These are phyloP conservation scores for Chenopodium formosanum DNA, from an alignment of 148 eudicot species.

Conservation along the genomic window DNA sequence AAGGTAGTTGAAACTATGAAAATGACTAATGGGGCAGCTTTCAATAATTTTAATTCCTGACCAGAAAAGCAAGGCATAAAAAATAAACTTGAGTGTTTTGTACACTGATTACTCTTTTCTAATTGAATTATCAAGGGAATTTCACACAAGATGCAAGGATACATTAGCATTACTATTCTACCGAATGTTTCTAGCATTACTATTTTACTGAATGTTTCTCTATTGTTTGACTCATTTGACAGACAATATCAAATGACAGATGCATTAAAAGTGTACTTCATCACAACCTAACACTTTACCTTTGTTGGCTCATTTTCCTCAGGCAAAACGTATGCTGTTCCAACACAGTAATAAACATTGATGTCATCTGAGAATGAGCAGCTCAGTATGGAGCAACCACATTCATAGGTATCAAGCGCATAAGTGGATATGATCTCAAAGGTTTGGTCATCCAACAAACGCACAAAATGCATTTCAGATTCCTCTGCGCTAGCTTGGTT, in stretches of 20 bases:
- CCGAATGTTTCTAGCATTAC: too few species aligned
- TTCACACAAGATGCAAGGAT: too few species aligned
- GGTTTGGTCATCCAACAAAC: slow-evolving; percentile 91
- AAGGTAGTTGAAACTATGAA: too few species aligned
- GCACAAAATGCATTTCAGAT: slow-evolving; percentile 82
- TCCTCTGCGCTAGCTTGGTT: slow-evolving; percentile 78
- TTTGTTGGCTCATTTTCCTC: slow-evolving; percentile 94
- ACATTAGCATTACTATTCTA: too few species aligned
- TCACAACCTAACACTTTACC: slow-evolving; percentile 38
- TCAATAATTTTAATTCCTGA: too few species aligned
- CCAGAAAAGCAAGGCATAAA: too few species aligned
- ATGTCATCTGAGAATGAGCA: slow-evolving; percentile 93
- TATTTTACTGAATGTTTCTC: not conserved
- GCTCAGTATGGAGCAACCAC: slow-evolving; percentile 89
- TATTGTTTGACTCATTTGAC: not conserved
- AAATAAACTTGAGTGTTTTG: too few species aligned
- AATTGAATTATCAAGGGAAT: too few species aligned
- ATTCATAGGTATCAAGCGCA: slow-evolving; percentile 85
- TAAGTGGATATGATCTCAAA: slow-evolving; percentile 85
- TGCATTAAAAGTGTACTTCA: not conserved
- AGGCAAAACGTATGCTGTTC: slow-evolving; percentile 93
- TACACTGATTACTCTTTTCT: too few species aligned
- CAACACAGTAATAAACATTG: slow-evolving; percentile 91
- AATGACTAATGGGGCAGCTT: too few species aligned
- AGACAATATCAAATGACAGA: not conserved